Evolutionary conservation across 192 early-diverging fungal species (phyloP).

Genomic region (Rhizophagus prolifer): DNA sequence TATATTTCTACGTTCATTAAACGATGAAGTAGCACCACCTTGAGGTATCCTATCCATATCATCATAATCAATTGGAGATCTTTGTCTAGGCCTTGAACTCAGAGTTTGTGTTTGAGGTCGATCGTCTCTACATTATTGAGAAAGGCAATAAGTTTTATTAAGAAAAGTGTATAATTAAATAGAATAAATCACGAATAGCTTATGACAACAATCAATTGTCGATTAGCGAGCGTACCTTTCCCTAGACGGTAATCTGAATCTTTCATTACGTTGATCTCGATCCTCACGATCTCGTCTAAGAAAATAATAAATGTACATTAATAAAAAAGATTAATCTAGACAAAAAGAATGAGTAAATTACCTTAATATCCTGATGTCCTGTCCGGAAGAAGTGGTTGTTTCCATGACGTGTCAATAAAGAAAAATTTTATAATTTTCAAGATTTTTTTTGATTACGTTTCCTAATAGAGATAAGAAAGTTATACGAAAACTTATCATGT

Average conservation of each 20-base stretch:
- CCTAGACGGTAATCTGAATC: not conserved
- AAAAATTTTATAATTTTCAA: not conserved
- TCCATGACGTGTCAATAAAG: not conserved
- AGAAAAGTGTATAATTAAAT: too few relatives aligned
- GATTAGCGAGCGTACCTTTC: not conserved
- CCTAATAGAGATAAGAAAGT: too few relatives aligned
- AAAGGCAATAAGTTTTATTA: not conserved
- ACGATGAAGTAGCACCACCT: not conserved
- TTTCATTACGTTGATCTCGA: slow-evolving; percentile 5
- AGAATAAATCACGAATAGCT: not conserved
- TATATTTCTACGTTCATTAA: slow-evolving; percentile 16
- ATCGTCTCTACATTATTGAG: not conserved
- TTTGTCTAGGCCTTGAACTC: not conserved
- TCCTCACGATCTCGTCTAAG: slow-evolving; percentile 17
- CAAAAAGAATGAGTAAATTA: not conserved
- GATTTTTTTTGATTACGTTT: too few relatives aligned
- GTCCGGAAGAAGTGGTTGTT: not conserved
- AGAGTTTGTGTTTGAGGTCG: not conserved
- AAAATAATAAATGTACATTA: not conserved
- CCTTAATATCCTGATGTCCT: not conserved
- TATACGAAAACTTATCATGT: too few relatives aligned
- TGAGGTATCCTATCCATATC: slow-evolving; percentile 21
- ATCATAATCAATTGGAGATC: slow-evolving; percentile 18
- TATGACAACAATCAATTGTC: not conserved
- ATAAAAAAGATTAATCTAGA: not conserved